These are phyloP conservation scores for Phlyctochytrium bullatum DNA, from an alignment of 192 early-diverging fungal genomes.

Conservation along the genomic window DNA sequence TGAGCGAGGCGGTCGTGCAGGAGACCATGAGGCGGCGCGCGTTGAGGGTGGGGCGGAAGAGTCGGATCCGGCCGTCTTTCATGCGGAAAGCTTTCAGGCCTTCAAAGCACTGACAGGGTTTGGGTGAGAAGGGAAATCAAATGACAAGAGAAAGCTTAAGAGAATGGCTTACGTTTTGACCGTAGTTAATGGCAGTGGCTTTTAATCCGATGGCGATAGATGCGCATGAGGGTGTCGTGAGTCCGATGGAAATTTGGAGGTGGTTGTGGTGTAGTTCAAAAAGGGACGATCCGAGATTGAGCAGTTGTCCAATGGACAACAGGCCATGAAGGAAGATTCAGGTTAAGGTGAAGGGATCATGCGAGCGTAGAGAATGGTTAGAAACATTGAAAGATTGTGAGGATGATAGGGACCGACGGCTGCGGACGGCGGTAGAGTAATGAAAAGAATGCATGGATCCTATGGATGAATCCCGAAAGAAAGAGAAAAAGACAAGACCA, in stretches of 20 bases:
- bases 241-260: not conserved
- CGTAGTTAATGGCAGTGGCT: conserved; percentile 69
- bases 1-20: conserved; percentile 59
- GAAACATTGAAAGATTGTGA: too few species aligned
- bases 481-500: not conserved
- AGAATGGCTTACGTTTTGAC: conserved; percentile 55
- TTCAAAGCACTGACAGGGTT: conserved; percentile 58
- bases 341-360: too few species aligned
- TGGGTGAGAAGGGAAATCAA: not conserved
- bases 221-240: not conserved
- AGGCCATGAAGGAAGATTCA: too few species aligned
- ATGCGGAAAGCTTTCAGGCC: conserved; percentile 76
- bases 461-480: too few species aligned
- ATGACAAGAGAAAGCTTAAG: not conserved
- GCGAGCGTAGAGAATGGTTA: too few species aligned
- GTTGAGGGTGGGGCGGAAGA: conserved; percentile 72
- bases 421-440: too few species aligned
- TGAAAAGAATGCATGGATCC: too few species aligned
- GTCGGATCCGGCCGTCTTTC: conserved; percentile 55
- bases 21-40: conserved; percentile 57
- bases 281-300: not conserved
- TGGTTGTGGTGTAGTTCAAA: not conserved
- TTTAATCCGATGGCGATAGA: not conserved
- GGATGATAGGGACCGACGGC: not conserved
- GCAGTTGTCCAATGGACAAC: too few species aligned